A percentile compares a stretch with the other conserved stretches of the same genome.
phyloP scores from a whole-genome alignment of 495 filamentous ascomycete species.

The Annulohypoxylon nitens region DNA sequence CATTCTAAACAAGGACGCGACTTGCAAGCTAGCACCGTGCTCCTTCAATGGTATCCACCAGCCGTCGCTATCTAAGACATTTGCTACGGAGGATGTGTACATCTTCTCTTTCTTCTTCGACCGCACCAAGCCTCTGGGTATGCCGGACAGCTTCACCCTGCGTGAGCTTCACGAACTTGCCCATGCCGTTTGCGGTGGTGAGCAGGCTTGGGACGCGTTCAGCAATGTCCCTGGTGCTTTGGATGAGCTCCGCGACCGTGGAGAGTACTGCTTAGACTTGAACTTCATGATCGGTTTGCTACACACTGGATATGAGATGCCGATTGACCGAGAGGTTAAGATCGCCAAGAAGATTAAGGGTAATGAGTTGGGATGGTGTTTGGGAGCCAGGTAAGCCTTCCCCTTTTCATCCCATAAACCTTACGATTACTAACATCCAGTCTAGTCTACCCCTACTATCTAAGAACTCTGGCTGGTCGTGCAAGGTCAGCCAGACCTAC shows the following conservation, averaged over 20 bases:
- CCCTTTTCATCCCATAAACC: neutral
- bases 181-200: slow-evolving; percentile 84
- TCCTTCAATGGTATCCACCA: slow-evolving; percentile 98
- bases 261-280: slow-evolving; percentile 93
- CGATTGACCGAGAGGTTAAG: slow-evolving; percentile 92
- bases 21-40: slow-evolving; percentile 87
- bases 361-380: slow-evolving; percentile 97
- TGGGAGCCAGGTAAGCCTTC: slow-evolving; percentile 86
- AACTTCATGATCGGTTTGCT: slow-evolving; percentile 94
- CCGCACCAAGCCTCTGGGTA: slow-evolving; percentile 88
- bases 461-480: slow-evolving; percentile 62
- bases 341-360: slow-evolving; percentile 98
- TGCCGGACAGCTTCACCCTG: slow-evolving; percentile 94
- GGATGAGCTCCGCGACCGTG: slow-evolving; percentile 79
- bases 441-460: slow-evolving; percentile 60
- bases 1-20: slow-evolving; percentile 87
- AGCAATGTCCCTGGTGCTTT: slow-evolving; percentile 76
- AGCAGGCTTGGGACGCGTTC: slow-evolving; percentile 82
- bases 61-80: slow-evolving; percentile 91
- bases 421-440: no score
- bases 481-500: slow-evolving; percentile 61
- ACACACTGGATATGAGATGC: slow-evolving; percentile 98
- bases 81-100: slow-evolving; percentile 91
- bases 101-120: slow-evolving; percentile 98
- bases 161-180: slow-evolving; percentile 88